Percentiles rank a stretch among this genome's conserved stretches.
Conservation (phyloP, 2,329 filamentous ascomycete species). For the Stemphylium lycopersici region DNA sequence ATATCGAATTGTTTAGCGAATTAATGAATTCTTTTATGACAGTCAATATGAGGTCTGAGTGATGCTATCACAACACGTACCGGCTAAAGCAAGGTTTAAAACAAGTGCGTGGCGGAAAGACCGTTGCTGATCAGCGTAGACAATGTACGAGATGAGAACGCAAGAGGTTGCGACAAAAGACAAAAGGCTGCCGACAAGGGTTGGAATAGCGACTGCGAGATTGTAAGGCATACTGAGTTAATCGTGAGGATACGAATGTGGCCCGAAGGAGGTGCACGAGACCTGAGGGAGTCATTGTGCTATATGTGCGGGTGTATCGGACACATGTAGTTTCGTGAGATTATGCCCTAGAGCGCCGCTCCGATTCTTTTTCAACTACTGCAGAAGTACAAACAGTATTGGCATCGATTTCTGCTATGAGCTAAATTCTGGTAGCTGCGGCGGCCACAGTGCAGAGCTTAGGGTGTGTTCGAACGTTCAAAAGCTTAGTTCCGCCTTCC, state of each 20-base stretch:
- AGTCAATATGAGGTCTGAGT: not conserved
- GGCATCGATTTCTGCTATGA: not conserved
- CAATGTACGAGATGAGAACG: constrained; percentile 27
- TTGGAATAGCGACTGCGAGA: constrained; percentile 20
- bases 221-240: constrained; percentile 5
- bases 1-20: constrained; percentile 52
- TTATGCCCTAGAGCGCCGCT: not conserved
- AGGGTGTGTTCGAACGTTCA: no score
- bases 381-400: not conserved
- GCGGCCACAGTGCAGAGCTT: no score
- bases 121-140: constrained; percentile 21
- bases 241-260: not conserved
- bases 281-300: not conserved
- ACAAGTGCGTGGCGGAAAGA: constrained; percentile 32
- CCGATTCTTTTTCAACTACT: not conserved
- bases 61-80: constrained; percentile 6
- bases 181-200: constrained; percentile 30
- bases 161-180: constrained; percentile 24
- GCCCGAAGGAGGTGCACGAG: not conserved
- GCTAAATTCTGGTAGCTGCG: no score
- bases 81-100: constrained; percentile 32
- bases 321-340: not conserved
- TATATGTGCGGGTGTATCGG: not conserved
- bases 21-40: constrained; percentile 37
- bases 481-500: no score